Percentiles rank a stretch among this genome's conserved stretches.
These are phyloP conservation scores for Penicillium silybi DNA, from an alignment of 495 filamentous ascomycete genomes.

Conservation along the genomic window DNA sequence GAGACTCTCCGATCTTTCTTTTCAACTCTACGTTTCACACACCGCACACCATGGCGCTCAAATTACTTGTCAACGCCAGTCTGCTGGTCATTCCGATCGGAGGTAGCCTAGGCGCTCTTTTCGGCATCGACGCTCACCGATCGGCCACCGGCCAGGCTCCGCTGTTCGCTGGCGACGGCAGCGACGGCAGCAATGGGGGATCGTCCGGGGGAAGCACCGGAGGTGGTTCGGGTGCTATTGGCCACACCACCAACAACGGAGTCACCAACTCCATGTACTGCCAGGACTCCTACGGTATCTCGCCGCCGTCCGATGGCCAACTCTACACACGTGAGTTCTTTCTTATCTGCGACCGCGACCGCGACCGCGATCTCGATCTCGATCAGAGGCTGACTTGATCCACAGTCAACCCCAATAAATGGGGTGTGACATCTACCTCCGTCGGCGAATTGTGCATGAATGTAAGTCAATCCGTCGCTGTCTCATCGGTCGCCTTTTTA, in stretches of 20 bases:
- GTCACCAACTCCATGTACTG: conserved; percentile 19
- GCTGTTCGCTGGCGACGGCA: conserved; percentile 19
- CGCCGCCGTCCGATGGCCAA: conserved; percentile 18
- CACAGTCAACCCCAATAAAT: conserved; percentile 34
- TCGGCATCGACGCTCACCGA: conserved; percentile 38
- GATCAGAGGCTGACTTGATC: conserved; percentile 2
- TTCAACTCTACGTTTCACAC: neutral
- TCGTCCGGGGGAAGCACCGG: conserved; percentile 10
- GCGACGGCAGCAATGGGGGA: conserved; percentile 2
- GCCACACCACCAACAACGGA: conserved; percentile 11
- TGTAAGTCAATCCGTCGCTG: conserved; percentile 14
- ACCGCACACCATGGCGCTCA: conserved; percentile 17
- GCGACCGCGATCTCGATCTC: neutral
- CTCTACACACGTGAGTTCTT: conserved; percentile 23
- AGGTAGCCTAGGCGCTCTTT: conserved; percentile 30
- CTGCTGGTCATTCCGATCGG: conserved; percentile 39
- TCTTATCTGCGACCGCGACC: neutral
- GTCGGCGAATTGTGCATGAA: conserved; percentile 26
- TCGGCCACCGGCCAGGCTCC: conserved; percentile 23
- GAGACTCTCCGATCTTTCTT: neutral
- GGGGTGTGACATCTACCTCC: conserved; percentile 18
- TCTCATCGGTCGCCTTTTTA: neutral
- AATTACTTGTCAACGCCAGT: conserved; percentile 33
- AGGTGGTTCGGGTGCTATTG: conserved; percentile 10
- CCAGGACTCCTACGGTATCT: conserved; percentile 21